Evolutionary conservation across 73 alveolate genomes (phyloP), one percentile per base, ranked within the genome.

Genomic region (Tetrahymena thermophila): DNA sequence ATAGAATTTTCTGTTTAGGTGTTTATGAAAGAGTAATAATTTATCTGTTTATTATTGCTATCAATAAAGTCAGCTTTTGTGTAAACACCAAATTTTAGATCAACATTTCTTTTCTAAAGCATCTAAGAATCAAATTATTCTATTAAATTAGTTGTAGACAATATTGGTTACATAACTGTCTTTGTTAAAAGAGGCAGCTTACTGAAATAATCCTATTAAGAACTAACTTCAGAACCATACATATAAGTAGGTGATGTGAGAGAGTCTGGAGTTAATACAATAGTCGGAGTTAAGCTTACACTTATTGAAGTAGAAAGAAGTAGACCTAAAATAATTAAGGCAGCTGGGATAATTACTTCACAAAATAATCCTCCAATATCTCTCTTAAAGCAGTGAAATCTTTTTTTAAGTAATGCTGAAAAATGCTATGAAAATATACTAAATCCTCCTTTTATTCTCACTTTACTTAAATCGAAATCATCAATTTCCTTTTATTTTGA

Each of bases 311-410:
- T 94, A n/a, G 96, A 43, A 35, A 97, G 58, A 84, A 93, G 96
- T 15, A 98, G 94, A 34, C 99, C 99, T 44, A 94, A 93, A 37
- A 97, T 56, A 25, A 98, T 97, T 14, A 98, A 38, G 13, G 97
- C 19, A 6, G 97, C 94, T n/a, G 99, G 99, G 17, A 97, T 85
- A 71, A 96, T 35, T 8, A 98, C 94, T 94, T 98, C 99, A 19
- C 97, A 58, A 34, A 97, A 21, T 23, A 98, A 96, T 25, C 99
- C 97, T 94, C 98, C 97, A 57, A 95, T 94, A 94, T 98, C 99
- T 84, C 99, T 97, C 94, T 95, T 98, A 71, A 97, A 97, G 94
- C 97, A 96, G 9, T 96, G 43, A 28, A 94, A 95, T 97, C 99
- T 98, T 96, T 98, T 99, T 83, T 95, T 96, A 28, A 98, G 71